Percentiles rank a stretch among this genome's conserved stretches.
phyloP scores from a whole-genome alignment of 441 rosid species.

The Adansonia grandidieri region DNA sequence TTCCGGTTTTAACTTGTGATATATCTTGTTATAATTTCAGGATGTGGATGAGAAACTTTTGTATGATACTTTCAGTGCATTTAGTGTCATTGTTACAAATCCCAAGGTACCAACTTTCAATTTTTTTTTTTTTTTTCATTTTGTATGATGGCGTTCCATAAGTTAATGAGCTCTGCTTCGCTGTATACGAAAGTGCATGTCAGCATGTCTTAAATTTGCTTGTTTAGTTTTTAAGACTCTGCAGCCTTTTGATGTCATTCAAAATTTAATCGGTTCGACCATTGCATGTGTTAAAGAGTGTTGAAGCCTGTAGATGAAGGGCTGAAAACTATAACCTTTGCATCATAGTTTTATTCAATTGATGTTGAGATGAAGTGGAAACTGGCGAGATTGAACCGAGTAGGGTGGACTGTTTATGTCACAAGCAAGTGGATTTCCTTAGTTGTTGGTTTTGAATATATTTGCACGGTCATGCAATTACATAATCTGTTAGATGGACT shows the following conservation, averaged over 20 bases:
- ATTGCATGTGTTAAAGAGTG: background rate
- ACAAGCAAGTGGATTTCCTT: background rate
- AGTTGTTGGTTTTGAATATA: background rate
- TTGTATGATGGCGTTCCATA: background rate
- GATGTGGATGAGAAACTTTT: constrained; percentile 95
- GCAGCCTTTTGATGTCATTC: constrained; percentile 6
- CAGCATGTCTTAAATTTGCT: background rate
- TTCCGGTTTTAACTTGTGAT: background rate
- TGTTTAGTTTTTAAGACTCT: background rate
- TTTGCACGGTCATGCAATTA: background rate
- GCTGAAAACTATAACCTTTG: background rate
- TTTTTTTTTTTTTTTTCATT: background rate
- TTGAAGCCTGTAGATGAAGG: background rate
- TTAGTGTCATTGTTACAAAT: constrained; percentile 93
- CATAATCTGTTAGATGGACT: background rate
- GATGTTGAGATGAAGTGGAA: background rate
- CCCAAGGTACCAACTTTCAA: constrained; percentile 64
- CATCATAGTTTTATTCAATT: background rate
- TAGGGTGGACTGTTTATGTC: no score
- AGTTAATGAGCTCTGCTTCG: background rate
- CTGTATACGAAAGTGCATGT: background rate
- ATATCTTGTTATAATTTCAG: constrained; percentile 41
- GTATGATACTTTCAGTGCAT: constrained; percentile 95
- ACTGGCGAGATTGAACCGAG: background rate
- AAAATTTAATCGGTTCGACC: no score